Evolutionary conservation across 2,329 filamentous ascomycete species (phyloP).

Genomic region (Pseudogymnoascus sp.): DNA sequence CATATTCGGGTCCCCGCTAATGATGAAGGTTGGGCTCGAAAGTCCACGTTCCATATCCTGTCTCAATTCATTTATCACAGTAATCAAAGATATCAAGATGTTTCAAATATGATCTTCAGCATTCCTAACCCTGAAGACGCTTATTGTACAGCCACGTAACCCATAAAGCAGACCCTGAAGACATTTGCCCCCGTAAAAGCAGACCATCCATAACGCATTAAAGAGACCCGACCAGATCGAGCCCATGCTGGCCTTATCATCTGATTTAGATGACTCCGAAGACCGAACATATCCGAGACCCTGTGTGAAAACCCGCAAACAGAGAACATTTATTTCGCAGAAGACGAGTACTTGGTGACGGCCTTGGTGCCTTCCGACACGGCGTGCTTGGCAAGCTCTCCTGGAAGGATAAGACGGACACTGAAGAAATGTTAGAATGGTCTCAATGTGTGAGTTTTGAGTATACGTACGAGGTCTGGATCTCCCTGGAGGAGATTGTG

Average conservation of each 20-base stretch:
- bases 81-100: not conserved
- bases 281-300: constrained; percentile 45
- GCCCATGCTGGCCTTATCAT: constrained; percentile 23
- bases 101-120: constrained; percentile 22
- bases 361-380: constrained; percentile 99
- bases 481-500: constrained; percentile 98
- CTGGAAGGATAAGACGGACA: constrained; percentile 92
- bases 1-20: not conserved
- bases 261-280: constrained; percentile 30
- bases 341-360: constrained; percentile 99
- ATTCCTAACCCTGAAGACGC: constrained; percentile 28
- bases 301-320: constrained; percentile 48
- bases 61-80: not conserved
- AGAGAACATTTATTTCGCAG: constrained; percentile 77
- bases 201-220: constrained; percentile 70
- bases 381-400: constrained; percentile 98
- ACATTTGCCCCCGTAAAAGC: constrained; percentile 57
- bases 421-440: constrained; percentile 29
- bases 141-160: constrained; percentile 66
- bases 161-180: constrained; percentile 60
- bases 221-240: constrained; percentile 30
- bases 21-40: not conserved
- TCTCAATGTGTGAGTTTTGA: constrained; percentile 35
- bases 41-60: not conserved
- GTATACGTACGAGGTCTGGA: constrained; percentile 76